Base-by-base conservation (phyloP, 2,329 filamentous ascomycete genomes). In the Fusarium sp. region DNA sequence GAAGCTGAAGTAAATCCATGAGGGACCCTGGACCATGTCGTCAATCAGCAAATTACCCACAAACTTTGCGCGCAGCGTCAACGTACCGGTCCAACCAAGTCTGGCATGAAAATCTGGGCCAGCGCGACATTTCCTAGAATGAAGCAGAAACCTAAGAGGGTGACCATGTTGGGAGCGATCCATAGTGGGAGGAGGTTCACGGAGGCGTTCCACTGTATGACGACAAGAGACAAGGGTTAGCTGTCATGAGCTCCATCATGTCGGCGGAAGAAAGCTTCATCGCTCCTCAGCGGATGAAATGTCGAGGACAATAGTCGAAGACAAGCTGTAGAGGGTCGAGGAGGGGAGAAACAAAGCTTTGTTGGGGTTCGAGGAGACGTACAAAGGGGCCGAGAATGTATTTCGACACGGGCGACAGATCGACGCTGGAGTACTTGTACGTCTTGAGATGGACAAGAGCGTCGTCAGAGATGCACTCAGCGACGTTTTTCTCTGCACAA, bases 151-250 rank as follows among this genome's bases (percentile, higher is more conserved):
- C 97, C 97, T 57, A 98, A 84, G 27, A 99, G 88, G 75, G 97
- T 99, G 69, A 99, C 96, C 92, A 98, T 97, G 81, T 99, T 99
- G 37, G 97, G 97, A 32, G 97, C 97, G 64, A 99, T 90, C 95
- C 96, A 99, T 90, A 98, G 86, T 73, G 97, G 97, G 79, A 99
- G 86, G 47, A 98, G 85, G 82, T 98, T 92, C 78, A 98, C 97
- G 78, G 95, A 95, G 75, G 92, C 94, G 90, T 98, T 98, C 97
- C 97, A 99, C 96, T 98, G 84, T 80, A 78, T 57, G 59, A 60
- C 65, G 58, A 69, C 52, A 52, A 60, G 62, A 62, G 61, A 59
- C 63, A 52, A 60, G 61, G 43, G 70, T 79, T 76, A 79, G 77
- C 66, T 63, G 63, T 69, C 30, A 61, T 56, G 60, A 74, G 58